phyloP scores from a whole-genome alignment of 2,329 filamentous ascomycete species.

The Elsinoe batatas region DNA sequence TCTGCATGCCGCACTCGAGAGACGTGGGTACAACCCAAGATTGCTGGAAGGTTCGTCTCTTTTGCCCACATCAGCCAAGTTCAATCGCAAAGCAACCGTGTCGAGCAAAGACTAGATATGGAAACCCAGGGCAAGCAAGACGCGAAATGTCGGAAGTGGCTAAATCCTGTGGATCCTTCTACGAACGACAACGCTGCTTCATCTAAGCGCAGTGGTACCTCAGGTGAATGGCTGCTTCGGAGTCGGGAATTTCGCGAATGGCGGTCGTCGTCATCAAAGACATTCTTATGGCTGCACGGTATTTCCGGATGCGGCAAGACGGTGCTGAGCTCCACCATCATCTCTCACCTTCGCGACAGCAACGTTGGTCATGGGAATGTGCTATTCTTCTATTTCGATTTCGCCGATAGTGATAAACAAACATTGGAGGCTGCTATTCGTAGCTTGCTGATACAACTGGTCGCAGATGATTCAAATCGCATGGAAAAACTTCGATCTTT shows the following conservation, averaged over 20 bases:
- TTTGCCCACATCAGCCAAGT: neutral
- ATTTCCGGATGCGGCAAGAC: constrained; percentile 13
- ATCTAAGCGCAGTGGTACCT: neutral
- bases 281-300: constrained; percentile 8
- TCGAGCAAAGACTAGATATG: neutral
- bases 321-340: neutral
- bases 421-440: too few relatives aligned
- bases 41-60: neutral
- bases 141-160: neutral
- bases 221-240: neutral
- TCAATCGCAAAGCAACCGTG: neutral
- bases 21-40: neutral
- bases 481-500: too few relatives aligned
- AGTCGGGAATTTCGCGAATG: neutral
- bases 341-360: neutral
- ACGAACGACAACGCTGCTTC: neutral
- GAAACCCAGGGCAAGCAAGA: neutral
- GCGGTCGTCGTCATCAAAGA: neutral
- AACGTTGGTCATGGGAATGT: too few relatives aligned
- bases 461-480: too few relatives aligned
- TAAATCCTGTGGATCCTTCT: neutral
- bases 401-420: too few relatives aligned
- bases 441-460: too few relatives aligned
- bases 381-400: too few relatives aligned
- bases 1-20: neutral